Conservation (phyloP, 2,329 filamentous ascomycete species). For the Ceratocystiopsis sp. region DNA sequence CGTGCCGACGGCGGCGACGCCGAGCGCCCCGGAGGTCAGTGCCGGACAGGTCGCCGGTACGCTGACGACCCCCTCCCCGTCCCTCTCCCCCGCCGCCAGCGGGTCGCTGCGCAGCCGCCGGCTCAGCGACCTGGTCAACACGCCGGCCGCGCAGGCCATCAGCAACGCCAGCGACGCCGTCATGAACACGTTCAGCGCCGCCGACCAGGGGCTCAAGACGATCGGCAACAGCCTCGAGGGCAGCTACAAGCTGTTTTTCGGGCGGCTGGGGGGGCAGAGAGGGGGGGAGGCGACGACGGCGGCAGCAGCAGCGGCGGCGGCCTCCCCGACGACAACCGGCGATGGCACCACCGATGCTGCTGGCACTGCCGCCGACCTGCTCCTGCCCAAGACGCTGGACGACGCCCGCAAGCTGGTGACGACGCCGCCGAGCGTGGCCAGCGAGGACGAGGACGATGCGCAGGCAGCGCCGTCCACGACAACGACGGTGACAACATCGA, state of each 20-base stretch:
- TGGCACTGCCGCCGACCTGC: constrained; percentile 28
- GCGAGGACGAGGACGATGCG: constrained; percentile 33
- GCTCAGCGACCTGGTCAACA: constrained; percentile 72
- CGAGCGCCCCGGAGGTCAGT: constrained; percentile 16
- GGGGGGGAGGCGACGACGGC: neutral
- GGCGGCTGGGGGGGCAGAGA: constrained; percentile 53
- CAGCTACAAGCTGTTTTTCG: constrained; percentile 86
- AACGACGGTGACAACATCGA: neutral
- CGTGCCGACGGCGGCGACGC: constrained; percentile 13
- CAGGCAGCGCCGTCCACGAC: constrained; percentile 1
- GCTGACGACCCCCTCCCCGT: constrained; percentile 20
- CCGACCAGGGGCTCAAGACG: constrained; percentile 81
- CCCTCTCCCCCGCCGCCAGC: constrained; percentile 24
- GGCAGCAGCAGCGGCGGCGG: constrained; percentile 21
- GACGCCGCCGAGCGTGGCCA: constrained; percentile 41
- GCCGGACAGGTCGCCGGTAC: too few relatives aligned
- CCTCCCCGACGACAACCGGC: constrained; percentile 49
- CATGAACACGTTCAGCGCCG: constrained; percentile 71
- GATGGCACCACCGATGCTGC: neutral
- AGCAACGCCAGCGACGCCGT: constrained; percentile 72
- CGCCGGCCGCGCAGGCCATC: constrained; percentile 64
- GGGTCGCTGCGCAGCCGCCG: constrained; percentile 49
- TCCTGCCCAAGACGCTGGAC: constrained; percentile 76
- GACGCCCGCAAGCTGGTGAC: constrained; percentile 81
- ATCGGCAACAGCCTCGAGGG: constrained; percentile 82